A percentile compares a stretch with the other conserved stretches of the same genome.
Evolutionary conservation across 192 early-diverging fungal species (phyloP).

Genomic region (Linnemannia elongata): DNA sequence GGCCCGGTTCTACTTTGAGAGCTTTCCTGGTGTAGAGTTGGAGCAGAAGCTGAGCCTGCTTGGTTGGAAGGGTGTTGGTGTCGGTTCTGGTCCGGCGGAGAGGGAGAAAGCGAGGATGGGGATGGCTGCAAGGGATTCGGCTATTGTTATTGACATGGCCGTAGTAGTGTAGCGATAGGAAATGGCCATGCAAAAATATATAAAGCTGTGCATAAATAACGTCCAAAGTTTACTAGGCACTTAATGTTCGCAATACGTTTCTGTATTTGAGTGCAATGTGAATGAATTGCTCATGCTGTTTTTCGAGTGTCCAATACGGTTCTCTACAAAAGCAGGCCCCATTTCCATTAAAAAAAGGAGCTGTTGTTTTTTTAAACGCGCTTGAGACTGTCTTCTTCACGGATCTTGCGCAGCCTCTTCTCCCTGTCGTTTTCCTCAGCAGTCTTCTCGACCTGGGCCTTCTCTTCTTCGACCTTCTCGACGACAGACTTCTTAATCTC

Average conservation of each 20-base stretch:
- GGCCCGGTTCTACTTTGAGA: conserved; percentile 30
- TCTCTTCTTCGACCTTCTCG: conserved; percentile 24
- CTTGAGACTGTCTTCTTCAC: conserved; percentile 46
- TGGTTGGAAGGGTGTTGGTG: not conserved
- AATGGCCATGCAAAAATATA: not conserved
- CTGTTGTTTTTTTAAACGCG: conserved; percentile 28
- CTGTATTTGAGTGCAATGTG: not conserved
- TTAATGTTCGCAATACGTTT: not conserved
- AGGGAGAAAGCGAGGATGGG: not conserved
- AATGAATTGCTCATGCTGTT: not conserved
- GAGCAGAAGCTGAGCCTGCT: not conserved
- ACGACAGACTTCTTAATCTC: conserved; percentile 47
- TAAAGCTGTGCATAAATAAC: too few species aligned
- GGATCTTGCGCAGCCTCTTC: conserved; percentile 37
- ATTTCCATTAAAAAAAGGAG: too few species aligned
- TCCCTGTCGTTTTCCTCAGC: conserved; percentile 26
- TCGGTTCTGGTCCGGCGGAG: not conserved
- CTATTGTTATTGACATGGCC: not conserved
- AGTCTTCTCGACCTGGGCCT: conserved; percentile 21
- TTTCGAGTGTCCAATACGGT: not conserved
- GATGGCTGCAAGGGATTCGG: not conserved
- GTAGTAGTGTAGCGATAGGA: not conserved
- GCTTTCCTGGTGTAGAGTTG: conserved; percentile 32
- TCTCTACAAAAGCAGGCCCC: not conserved
- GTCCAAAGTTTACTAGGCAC: too few species aligned